A percentile compares a stretch with the other conserved stretches of the same genome.
phyloP scores from a whole-genome alignment of 345 rosid species.

The Eucalyptus pauciflora region DNA sequence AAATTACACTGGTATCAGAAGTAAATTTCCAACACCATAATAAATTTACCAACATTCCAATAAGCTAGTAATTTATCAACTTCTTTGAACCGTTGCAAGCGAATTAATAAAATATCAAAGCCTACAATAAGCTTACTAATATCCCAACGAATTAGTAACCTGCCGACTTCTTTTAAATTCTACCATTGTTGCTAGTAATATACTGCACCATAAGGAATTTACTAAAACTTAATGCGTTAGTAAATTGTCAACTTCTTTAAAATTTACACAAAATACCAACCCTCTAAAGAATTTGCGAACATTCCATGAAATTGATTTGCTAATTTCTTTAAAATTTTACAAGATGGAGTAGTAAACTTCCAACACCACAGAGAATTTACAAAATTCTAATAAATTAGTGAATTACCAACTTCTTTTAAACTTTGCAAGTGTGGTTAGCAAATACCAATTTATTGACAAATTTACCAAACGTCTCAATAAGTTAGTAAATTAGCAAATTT shows the following conservation, averaged over 20 bases:
- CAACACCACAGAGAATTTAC: not conserved
- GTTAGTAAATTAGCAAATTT: no score
- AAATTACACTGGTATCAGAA: no score
- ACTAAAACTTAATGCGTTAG: not conserved
- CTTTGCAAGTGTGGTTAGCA: not conserved
- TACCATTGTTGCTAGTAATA: not conserved
- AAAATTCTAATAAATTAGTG: not conserved
- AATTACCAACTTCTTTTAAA: not conserved
- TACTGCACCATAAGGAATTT: not conserved
- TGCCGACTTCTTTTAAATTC: not conserved
- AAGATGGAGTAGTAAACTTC: not conserved
- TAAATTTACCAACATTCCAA: not conserved
- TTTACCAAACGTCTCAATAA: no score
- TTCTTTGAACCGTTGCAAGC: not conserved
- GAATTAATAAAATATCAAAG: not conserved
- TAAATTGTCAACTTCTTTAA: not conserved
- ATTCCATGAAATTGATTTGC: not conserved
- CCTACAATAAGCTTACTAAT: not conserved
- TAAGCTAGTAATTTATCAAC: not conserved
- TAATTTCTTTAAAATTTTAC: not conserved
- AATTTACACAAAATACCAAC: not conserved
- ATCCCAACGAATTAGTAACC: not conserved
- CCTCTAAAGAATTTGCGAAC: not conserved
- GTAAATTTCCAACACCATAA: no score
- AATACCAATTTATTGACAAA: no score